A percentile compares a stretch with the other conserved stretches of the same genome.
Conservation (phyloP, 1,284 basidiomycete genomes). For the Apiotrichum gracile region DNA sequence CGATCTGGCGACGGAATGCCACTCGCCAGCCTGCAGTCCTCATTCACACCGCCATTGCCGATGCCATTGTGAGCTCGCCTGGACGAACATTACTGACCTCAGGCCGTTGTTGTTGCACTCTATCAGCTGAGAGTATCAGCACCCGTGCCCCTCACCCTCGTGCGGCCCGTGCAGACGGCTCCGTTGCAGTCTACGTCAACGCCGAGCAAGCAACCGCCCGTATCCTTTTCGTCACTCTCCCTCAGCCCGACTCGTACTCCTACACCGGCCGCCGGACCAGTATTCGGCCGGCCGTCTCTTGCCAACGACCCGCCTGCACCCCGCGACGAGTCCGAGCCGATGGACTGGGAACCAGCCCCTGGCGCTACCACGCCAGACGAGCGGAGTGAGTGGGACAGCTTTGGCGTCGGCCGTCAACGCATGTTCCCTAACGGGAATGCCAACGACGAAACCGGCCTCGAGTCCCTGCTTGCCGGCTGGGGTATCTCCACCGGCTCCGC, state of each 20-base stretch:
- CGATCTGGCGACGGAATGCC: background rate
- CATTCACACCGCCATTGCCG: background rate
- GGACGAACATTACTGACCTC: background rate
- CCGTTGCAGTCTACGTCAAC: background rate
- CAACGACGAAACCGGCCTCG: conserved; percentile 38
- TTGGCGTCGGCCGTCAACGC: conserved; percentile 34
- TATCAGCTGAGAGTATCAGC: conserved; percentile 1
- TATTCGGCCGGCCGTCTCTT: conserved; percentile 34
- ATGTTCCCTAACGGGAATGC: conserved; percentile 25
- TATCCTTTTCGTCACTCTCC: background rate
- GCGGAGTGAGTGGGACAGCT: conserved; percentile 33
- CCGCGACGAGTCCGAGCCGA: conserved; percentile 18
- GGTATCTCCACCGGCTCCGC: conserved; percentile 16
- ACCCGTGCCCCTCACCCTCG: conserved; percentile 5
- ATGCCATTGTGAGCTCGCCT: background rate
- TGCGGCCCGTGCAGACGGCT: background rate
- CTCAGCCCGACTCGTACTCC: background rate
- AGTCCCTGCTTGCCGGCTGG: conserved; percentile 36
- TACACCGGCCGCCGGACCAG: background rate
- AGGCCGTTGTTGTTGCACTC: conserved; percentile 3
- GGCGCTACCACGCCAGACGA: background rate
- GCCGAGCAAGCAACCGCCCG: too few species aligned
- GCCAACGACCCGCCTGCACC: background rate
- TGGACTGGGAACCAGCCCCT: conserved; percentile 43
- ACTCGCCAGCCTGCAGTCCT: background rate